Percentiles rank a stretch among this genome's conserved stretches.
Conservation (phyloP, 768 basidiomycete genomes). For the Daedaleopsis sinensis region DNA sequence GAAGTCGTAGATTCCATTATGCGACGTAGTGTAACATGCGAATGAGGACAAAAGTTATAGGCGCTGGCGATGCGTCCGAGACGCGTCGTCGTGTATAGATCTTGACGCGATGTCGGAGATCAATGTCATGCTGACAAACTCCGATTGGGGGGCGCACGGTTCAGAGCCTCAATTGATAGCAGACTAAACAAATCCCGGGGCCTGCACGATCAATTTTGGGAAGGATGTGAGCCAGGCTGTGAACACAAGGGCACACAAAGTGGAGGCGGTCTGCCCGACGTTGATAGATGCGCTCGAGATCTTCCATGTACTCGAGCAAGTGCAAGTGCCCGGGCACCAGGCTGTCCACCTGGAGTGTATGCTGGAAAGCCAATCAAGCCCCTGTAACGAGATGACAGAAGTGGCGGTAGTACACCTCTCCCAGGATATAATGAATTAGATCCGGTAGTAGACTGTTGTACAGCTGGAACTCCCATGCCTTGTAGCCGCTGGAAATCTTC, state of each 20-base stretch:
- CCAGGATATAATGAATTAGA: constrained; percentile 28
- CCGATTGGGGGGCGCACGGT: background rate
- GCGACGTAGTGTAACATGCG: background rate
- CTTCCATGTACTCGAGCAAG: constrained; percentile 31
- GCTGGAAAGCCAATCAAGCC: constrained; percentile 25
- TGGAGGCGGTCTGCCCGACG: constrained; percentile 31
- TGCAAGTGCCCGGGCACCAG: background rate
- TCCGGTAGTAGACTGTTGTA: constrained; percentile 27
- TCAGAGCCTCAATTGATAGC: background rate
- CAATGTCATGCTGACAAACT: background rate
- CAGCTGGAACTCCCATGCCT: constrained; percentile 32
- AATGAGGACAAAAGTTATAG: background rate
- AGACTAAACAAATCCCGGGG: constrained; percentile 19
- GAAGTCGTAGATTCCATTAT: background rate
- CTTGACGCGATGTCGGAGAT: background rate
- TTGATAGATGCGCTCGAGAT: constrained; percentile 39
- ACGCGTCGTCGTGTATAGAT: constrained; percentile 1
- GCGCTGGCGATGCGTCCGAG: background rate
- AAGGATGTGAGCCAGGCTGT: constrained; percentile 32
- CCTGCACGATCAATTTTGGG: background rate
- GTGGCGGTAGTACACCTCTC: constrained; percentile 24
- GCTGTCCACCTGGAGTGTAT: constrained; percentile 2
- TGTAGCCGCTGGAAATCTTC: constrained; percentile 39
- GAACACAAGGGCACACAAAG: constrained; percentile 35
- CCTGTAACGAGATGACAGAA: constrained; percentile 32